These are phyloP conservation scores for Zea luxurians DNA, from an alignment of 176 grass and related monocot genomes.

Conservation along the genomic window DNA sequence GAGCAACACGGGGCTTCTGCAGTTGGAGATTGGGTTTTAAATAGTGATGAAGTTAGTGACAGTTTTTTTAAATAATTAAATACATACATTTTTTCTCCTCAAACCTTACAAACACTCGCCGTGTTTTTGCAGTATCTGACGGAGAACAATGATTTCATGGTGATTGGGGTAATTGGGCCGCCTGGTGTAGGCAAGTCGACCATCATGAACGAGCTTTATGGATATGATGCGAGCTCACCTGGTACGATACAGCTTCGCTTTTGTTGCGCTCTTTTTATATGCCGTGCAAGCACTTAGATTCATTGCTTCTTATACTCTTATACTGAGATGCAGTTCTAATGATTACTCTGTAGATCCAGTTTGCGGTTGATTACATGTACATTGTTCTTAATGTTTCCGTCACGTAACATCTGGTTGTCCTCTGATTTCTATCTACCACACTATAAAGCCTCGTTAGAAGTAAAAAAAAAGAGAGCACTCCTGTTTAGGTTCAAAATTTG, in stretches of 20 bases:
- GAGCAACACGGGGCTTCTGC: not conserved
- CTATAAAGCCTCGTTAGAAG: not conserved
- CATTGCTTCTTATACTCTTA: not conserved
- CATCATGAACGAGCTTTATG: conserved; percentile 89
- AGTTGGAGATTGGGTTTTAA: not conserved
- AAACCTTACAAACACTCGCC: not conserved
- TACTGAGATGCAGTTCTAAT: not conserved
- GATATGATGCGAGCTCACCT: conserved; percentile 70
- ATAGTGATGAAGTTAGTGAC: not conserved
- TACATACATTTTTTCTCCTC: not conserved
- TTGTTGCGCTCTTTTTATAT: conserved; percentile 2
- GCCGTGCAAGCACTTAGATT: not conserved
- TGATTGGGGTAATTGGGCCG: conserved; percentile 87
- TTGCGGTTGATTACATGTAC: not conserved
- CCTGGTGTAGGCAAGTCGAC: conserved; percentile 83
- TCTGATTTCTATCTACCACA: not conserved
- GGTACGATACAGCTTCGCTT: conserved; percentile 37
- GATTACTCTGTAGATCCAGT: not conserved
- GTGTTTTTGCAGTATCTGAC: conserved; percentile 70
- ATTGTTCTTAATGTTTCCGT: not conserved
- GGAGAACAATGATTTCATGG: conserved; percentile 91
- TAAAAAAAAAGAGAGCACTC: not conserved
- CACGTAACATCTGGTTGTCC: not conserved
- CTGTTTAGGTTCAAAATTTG: not conserved
- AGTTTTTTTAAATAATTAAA: not conserved